Conservation (phyloP, 768 basidiomycete species). For the Plicaturopsis crispa region DNA sequence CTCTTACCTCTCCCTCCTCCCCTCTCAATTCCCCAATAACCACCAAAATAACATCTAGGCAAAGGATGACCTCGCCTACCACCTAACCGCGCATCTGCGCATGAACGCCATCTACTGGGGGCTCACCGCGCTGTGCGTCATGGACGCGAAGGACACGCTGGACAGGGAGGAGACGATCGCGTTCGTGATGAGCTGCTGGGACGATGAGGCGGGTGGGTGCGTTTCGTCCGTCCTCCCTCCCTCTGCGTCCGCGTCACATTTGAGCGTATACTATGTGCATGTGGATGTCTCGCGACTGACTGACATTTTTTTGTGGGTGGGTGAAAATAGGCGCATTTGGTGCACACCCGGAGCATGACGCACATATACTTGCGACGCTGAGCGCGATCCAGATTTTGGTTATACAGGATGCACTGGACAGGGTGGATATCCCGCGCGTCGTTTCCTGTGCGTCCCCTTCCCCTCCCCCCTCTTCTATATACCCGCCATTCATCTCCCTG, state of each 20-base stretch:
- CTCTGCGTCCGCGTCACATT: conserved; percentile 17
- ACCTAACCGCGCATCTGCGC: conserved; percentile 87
- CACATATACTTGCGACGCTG: conserved; percentile 77
- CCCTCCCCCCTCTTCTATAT: background rate
- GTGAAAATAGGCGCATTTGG: conserved; percentile 90
- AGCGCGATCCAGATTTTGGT: conserved; percentile 90
- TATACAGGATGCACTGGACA: conserved; percentile 75
- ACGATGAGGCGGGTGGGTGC: conserved; percentile 87
- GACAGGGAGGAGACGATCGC: conserved; percentile 77
- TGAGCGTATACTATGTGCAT: background rate
- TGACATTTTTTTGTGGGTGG: too few species aligned
- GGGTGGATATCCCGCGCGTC: conserved; percentile 62
- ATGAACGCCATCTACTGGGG: conserved; percentile 99
- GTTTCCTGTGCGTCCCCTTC: conserved; percentile 52
- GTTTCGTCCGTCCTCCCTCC: conserved; percentile 19
- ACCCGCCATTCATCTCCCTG: background rate
- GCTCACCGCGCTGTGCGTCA: conserved; percentile 75
- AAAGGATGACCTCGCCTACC: conserved; percentile 81
- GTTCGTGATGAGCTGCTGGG: conserved; percentile 95
- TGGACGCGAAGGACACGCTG: conserved; percentile 74
- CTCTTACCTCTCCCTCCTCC: background rate
- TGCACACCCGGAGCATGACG: conserved; percentile 90
- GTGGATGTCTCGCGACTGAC: background rate
- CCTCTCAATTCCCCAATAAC: background rate
- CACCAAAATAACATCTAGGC: too few species aligned